Evolutionary conservation across 108 stramenopile genomes (phyloP), one percentile per base, ranked within the genome.

Genomic region (Nannochloropsis oceanica): DNA sequence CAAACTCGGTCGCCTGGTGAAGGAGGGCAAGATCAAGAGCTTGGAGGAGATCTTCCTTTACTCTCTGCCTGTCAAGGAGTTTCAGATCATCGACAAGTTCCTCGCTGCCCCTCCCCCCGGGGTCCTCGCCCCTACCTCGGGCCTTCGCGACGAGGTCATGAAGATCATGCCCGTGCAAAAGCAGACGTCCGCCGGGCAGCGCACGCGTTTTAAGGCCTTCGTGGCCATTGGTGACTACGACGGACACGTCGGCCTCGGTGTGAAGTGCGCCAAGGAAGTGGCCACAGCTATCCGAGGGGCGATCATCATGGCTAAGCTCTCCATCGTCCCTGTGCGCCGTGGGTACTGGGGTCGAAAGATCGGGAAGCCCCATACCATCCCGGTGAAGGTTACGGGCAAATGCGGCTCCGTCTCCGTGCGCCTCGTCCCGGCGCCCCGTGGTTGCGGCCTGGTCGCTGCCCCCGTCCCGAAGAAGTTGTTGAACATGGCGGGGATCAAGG

Each of bases 141-240:
- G 88, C 59, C 59, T 73, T 73, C 59, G 59, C 10, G 99, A 99
- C 90, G 99, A 99, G 92, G 99, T 99, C 83, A 99, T 99, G 99
- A 99, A 98, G 95, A 99, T 99, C 95, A 97, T 99, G 97, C 98
- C 99, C 50, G 99, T 99, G 80, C 99, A 99, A 94, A 91, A 91
- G 91, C 90, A 90, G 92, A 95, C 96, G 81, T 95, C 96, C 26
- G 99, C 99, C 82, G 99, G 99, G 92, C 99, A 99, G 94, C 94
- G 97, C 84, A 99, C 99, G 79, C 94, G 99, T 26, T 99, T 99
- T 95, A 99, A 99, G 97, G 97, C 97, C 79, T 99, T 98, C 91
- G 97, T 99, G 22, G 99, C 99, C 84, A 94, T 99, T 34, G 99
- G 99, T 44, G 99, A 99, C 85, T 86, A 84, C 89, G 86, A 91